Percentiles rank a stretch among this genome's conserved stretches.
phyloP scores from a whole-genome alignment of 108 stramenopile species.

The Aurantiochytrium sp. region DNA sequence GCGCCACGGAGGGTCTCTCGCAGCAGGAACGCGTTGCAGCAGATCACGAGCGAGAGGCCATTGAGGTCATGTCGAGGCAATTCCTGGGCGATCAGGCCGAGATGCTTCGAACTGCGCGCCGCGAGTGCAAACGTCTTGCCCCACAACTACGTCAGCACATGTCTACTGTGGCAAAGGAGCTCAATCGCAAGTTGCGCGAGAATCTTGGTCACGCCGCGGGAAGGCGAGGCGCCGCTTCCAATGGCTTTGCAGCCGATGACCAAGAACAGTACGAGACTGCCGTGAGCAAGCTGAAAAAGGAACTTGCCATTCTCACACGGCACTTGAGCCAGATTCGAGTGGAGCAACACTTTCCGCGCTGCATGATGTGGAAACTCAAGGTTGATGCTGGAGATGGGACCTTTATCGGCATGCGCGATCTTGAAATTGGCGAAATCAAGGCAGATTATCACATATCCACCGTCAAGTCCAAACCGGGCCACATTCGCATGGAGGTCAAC shows the following conservation, averaged over 20 bases:
- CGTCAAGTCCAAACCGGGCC: not conserved
- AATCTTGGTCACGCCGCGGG: not conserved
- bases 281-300: not conserved
- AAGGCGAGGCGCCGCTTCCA: too few relatives aligned
- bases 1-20: not conserved
- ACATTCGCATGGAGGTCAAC: not conserved
- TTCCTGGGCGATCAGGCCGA: not conserved
- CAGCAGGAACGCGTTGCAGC: not conserved
- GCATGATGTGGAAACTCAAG: slow-evolving; percentile 9
- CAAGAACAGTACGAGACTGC: not conserved
- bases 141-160: not conserved
- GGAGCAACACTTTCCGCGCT: not conserved
- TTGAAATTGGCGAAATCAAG: not conserved
- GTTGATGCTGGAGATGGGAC: not conserved
- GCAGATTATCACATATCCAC: not conserved
- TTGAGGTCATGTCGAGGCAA: not conserved
- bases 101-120: not conserved
- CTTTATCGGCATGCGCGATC: not conserved
- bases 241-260: not conserved
- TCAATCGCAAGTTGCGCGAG: not conserved
- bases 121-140: not conserved
- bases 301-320: not conserved
- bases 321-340: not conserved
- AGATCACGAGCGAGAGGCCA: not conserved
- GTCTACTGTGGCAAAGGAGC: not conserved